Evolutionary conservation across 2,329 filamentous ascomycete species (phyloP), one percentile per base, ranked within the genome.

Genomic region (Furcasterigmium sp.): DNA sequence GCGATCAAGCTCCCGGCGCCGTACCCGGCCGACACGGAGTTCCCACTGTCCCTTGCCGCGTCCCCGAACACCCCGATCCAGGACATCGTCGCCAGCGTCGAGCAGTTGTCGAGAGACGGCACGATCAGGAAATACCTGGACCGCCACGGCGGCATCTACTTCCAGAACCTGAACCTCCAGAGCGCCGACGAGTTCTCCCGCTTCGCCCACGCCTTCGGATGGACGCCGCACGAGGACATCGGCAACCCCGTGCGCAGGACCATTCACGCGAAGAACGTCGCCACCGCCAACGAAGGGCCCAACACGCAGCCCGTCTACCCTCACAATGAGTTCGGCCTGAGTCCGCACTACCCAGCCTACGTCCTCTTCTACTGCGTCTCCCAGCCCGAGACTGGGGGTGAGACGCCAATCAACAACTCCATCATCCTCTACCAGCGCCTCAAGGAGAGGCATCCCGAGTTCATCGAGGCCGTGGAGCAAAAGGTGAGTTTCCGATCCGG

Each of bases 241-340:
- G 53, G 55, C 13, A 57, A 57, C 40, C 54, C 51, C 2, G 54
- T 57, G 4, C 37, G 52, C 10, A 46, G 55, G 21, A 54, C 51
- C 2, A 38, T 57, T 6, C 48, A 53, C 15, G 53, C 53, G 3
- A 48, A 48, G 32, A 58, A 57, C 14, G 54, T 57, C 8, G 52
- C 54, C 4, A 55, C 52, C 4, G 57, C 55, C 18, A 59, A 56
- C 42, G 57, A 58, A 46, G 53, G 53, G 5, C 54, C 54, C 2
- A 55, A 51, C 21, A 52, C 51, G 3, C 47, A 51, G 29, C 52
- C 35, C 2, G 51, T 56, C 13, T 53, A 53, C 28, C 51, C 52
- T 10, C 53, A 58, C 39, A 54, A 57, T 28, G 55, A 57, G 46
- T 57, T 55, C 35, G 51, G 51, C 0, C 38, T 54, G 20, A 53